These are phyloP conservation scores for Omphalea diandra DNA, from an alignment of 441 rosid species.

Conservation along the genomic window DNA sequence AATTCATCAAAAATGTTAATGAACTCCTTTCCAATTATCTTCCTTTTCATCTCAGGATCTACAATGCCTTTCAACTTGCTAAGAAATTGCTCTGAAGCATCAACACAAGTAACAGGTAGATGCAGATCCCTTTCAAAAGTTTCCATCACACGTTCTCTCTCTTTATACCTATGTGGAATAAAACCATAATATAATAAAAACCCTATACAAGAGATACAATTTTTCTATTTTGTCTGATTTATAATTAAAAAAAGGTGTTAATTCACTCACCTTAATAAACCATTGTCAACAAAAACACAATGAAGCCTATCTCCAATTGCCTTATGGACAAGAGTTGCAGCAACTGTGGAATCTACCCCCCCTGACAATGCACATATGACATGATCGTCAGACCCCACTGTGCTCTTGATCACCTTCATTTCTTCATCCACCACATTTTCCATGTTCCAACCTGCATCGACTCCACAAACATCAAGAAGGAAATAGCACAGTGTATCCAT, in stretches of 20 bases:
- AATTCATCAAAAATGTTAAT: slow-evolving; percentile 75
- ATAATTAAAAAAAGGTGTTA: background rate
- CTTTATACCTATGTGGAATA: slow-evolving; percentile 59
- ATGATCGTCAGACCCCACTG: slow-evolving; percentile 68
- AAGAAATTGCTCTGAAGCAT: slow-evolving; percentile 72
- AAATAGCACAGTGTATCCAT: slow-evolving; percentile 77
- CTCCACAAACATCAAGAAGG: slow-evolving; percentile 71
- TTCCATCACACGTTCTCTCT: slow-evolving; percentile 86
- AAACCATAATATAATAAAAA: background rate
- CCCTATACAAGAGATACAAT: background rate
- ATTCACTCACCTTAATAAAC: slow-evolving; percentile 68
- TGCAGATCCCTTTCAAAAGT: slow-evolving; percentile 86
- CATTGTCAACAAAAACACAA: slow-evolving; percentile 89
- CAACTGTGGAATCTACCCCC: slow-evolving; percentile 95
- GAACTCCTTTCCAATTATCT: slow-evolving; percentile 87
- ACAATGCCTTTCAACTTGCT: slow-evolving; percentile 80
- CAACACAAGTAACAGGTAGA: slow-evolving; percentile 81
- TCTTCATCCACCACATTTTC: slow-evolving; percentile 86
- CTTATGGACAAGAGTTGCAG: slow-evolving; percentile 92
- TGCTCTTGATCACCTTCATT: slow-evolving; percentile 57
- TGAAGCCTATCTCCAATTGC: slow-evolving; percentile 95
- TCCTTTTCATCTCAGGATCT: slow-evolving; percentile 90
- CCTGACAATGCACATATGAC: slow-evolving; percentile 90
- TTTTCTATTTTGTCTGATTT: background rate
- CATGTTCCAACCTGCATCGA: slow-evolving; percentile 83